Base-by-base conservation (phyloP, 805 yeast species). In the Metschnikowia cerradonensis region DNA sequence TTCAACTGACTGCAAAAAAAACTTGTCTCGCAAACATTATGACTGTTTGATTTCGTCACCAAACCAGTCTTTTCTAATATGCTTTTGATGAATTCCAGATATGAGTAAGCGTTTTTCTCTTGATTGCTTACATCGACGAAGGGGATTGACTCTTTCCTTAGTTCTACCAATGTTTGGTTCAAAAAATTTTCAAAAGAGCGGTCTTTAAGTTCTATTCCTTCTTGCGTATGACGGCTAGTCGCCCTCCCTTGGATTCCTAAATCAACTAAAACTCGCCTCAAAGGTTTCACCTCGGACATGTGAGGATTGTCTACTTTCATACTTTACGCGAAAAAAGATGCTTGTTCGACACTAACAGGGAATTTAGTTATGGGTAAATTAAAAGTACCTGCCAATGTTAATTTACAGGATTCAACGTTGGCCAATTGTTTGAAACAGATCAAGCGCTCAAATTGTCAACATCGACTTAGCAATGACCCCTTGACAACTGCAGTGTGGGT, bases 361-460 rank as follows among this genome's bases (percentile, higher is more conserved):
- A 2, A 15, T 1, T 20, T 32, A 40, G 13, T 17, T 1, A 56
- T 56, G 60, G 60, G 58, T 20, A 56, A 54, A 45, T 40, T 54
- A 33, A 54, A 52, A 23, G 45, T 46, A 2, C 50, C 54, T 13
- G 41, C 45, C 1, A 48, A 69, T 48, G 79, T 81, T 11, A 82
- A 81, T 59, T 73, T 72, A 34, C 64, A 66, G 31, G 67, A 65
- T n/a, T 72, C 84, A 3, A 61, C 77, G 0, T 58, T 82, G 1
- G 76, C 76, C 48, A 73, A 68, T 3, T 57, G 62, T n/a, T 64
- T 82, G 11, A 66, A 73, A 47, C 86, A 82, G 57, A 62, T 82
- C 4, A 64, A 73, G 49, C 62, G 67, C 2, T 48, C 58, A 2
- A 63, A 66, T 51, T 47, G 13, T 36, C 49, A n/a, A 52, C 45